Evolutionary conservation across 805 yeast genomes (phyloP), one percentile per base, ranked within the genome.

Genomic region (Lipomyces orientalis): DNA sequence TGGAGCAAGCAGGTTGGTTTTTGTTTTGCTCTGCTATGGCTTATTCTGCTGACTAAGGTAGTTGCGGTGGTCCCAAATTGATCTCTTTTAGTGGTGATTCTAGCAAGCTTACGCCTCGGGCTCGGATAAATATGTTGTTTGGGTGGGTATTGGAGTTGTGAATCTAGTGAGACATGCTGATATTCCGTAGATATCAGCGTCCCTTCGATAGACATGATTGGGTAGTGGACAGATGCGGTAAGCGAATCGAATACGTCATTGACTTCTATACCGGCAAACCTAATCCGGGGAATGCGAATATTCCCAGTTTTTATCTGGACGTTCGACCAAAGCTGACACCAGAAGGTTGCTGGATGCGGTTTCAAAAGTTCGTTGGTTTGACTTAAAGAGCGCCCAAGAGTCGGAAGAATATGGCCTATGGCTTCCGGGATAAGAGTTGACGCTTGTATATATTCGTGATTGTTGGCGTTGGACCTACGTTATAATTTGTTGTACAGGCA

Each of bases 131-230:
- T 66, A 78, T 85, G 62, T 75, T 87, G 51, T 74, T 91, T 61
- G 74, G 75, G 66, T 97, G 12, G 25, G 35, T 39, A 8, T 22
- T 37, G 19, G 6, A 35, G 49, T 35, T 35, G 7, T 22, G 16
- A 12, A n/a, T 43, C 16, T 43, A 43, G 8, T 16, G 22, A n/a
- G 39, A 35, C 39, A 14, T 39, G 10, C 33, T 35, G 31, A 51
- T 10, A 33, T 37, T 14, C 10, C 37, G 5, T 34, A 65, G 68
- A 16, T 83, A 85, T 65, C 87, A 87, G 60, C 85, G 85, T 69
- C 99, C 99, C 0, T 94, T 94, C 79, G 99, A 94, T 79, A 85
- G 99, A 74, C 99, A 94, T 76, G 99, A 94, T 79, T 94, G 99
- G 99, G 82, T 85, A 6, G 84, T 94, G 10, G 88, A 90, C 74